Evolutionary conservation across 768 basidiomycete species (phyloP), one percentile per base, ranked within the genome.

Genomic region (Tricholoma matsutake): DNA sequence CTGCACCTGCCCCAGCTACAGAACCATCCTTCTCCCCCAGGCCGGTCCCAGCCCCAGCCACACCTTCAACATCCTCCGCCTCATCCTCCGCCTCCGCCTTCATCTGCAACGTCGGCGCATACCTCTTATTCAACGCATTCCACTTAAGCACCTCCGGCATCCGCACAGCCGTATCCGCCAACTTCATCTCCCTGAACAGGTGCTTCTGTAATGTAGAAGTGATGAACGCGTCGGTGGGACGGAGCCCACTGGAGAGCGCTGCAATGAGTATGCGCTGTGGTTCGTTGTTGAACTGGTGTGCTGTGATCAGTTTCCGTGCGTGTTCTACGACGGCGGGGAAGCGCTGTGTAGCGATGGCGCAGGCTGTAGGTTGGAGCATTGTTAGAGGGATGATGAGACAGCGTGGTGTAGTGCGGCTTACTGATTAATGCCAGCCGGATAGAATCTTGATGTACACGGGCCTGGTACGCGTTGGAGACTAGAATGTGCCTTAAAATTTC

Each of bases 231-330:
- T 92, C 90, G 0, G 88, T 86, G 3, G 89, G 79, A 28, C 80
- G 80, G 4, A 89, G 65, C 0, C 93, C 92, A 60, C 87, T 86
- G 0, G 87, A 85, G 3, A 97, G 81, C 0, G 84, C 83, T 0
- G 89, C 88, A 3, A 89, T 69, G 20, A 96, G 80, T 53, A 98
- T 81, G 6, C 93, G 86, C 11, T 91, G 75, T 0, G 94, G 89
- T 43, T 96, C 93, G 57, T 94, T 91, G 68, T 94, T 89, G 78
- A 92, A 94, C 68, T 96, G 94, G 68, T 94, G 79, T 0, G 76
- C 74, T 32, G 83, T 86, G 59, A 91, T 85, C 32, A 98, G 75
- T 63, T 89, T 89, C 25, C 94, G 85, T 32, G 83, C 83, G 67
- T 92, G 89, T 61, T 92, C 89, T 14, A 92, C 83, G 14, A 91